These are phyloP conservation scores for Solanum medicagineum DNA, from an alignment of 257 asterid species.

Conservation along the genomic window DNA sequence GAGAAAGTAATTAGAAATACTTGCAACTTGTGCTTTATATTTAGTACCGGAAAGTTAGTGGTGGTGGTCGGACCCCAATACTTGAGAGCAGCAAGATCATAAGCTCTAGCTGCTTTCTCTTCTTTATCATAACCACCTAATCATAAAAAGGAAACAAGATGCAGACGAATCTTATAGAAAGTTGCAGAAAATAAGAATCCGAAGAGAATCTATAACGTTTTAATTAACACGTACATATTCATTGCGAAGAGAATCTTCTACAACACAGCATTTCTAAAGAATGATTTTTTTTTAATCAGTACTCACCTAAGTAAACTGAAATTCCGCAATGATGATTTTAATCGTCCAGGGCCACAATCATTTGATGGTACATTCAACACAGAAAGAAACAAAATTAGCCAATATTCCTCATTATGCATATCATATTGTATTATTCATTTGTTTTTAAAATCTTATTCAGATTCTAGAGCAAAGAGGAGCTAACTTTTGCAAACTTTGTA, in stretches of 20 bases:
- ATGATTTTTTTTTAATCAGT: not conserved
- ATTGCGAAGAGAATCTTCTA: not conserved
- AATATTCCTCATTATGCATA: not conserved
- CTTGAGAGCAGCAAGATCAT: constrained; percentile 87
- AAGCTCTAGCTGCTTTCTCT: constrained; percentile 88
- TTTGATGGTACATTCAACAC: constrained; percentile 24
- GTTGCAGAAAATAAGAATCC: constrained; percentile 27
- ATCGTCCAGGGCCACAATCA: constrained; percentile 33
- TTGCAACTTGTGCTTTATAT: not conserved
- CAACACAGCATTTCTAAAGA: not conserved
- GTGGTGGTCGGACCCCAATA: constrained; percentile 93
- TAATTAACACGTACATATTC: not conserved
- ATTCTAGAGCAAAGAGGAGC: not conserved
- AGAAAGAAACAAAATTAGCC: constrained; percentile 22
- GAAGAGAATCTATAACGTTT: constrained; percentile 19
- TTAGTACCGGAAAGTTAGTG: constrained; percentile 64
- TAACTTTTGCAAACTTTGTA: not conserved
- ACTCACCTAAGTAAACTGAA: constrained; percentile 87
- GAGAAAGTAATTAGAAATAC: not conserved
- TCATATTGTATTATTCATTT: not conserved
- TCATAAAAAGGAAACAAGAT: not conserved
- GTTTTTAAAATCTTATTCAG: not conserved
- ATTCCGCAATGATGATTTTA: constrained; percentile 17
- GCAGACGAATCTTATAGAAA: not conserved
- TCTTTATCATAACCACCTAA: constrained; percentile 93